Conservation (phyloP, 495 filamentous ascomycete species). For the Aspergillus homomorphus region DNA sequence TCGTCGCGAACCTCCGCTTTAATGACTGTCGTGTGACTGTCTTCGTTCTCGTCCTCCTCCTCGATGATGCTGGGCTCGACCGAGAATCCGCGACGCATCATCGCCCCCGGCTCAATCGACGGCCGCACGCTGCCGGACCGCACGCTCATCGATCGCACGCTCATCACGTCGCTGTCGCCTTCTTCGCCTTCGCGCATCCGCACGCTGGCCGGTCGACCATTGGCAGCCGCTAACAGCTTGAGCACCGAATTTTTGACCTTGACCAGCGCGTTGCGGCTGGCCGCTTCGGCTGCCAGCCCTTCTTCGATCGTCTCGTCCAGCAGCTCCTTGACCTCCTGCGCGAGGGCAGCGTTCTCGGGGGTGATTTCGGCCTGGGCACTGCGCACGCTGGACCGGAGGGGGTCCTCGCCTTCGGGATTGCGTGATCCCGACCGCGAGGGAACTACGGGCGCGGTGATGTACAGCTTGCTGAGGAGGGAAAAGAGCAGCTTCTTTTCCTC, state of each 20-base stretch:
- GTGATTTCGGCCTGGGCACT: slow-evolving; percentile 37
- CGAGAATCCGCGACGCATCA: slow-evolving; percentile 31
- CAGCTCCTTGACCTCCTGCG: slow-evolving; percentile 46
- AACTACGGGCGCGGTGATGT: slow-evolving; percentile 57
- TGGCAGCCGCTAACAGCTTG: slow-evolving; percentile 45
- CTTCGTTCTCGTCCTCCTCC: slow-evolving; percentile 51
- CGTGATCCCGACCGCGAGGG: slow-evolving; percentile 39
- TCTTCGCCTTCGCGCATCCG: slow-evolving; percentile 41
- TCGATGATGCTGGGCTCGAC: slow-evolving; percentile 49
- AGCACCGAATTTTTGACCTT: slow-evolving; percentile 66
- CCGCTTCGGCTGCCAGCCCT: slow-evolving; percentile 65
- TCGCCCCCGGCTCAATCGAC: slow-evolving; percentile 35
- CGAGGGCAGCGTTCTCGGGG: slow-evolving; percentile 35
- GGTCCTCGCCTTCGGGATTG: slow-evolving; percentile 38
- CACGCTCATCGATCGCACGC: slow-evolving; percentile 26
- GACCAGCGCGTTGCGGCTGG: slow-evolving; percentile 70
- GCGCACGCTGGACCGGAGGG: slow-evolving; percentile 39
- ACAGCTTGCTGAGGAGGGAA: slow-evolving; percentile 75
- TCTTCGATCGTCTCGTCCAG: slow-evolving; percentile 67
- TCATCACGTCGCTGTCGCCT: slow-evolving; percentile 30
- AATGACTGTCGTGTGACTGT: slow-evolving; percentile 46
- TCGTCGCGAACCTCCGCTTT: slow-evolving; percentile 48
- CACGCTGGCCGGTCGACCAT: slow-evolving; percentile 34
- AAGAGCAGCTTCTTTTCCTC: slow-evolving; percentile 85
- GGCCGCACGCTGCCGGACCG: slow-evolving; percentile 39